A percentile compares a stretch with the other conserved stretches of the same genome.
These are phyloP conservation scores for Eucalyptus tenuipes DNA, from an alignment of 345 rosid species.

Conservation along the genomic window DNA sequence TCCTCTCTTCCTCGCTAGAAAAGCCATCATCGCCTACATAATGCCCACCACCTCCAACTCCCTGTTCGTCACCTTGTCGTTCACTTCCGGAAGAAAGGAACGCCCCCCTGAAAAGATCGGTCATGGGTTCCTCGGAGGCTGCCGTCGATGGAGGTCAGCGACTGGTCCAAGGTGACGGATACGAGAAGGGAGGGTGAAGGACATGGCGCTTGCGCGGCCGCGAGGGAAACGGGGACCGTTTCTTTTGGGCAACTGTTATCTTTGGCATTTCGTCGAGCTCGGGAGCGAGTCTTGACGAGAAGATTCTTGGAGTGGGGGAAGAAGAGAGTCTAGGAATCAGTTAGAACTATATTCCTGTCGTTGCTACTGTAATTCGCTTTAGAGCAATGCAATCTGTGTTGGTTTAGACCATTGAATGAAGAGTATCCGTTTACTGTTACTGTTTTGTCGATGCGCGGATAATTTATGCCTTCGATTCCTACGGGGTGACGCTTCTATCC, in stretches of 20 bases:
- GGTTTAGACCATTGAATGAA: background rate
- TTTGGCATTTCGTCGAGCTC: background rate
- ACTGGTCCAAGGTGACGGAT: background rate
- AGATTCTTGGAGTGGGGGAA: background rate
- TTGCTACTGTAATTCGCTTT: background rate
- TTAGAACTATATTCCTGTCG: background rate
- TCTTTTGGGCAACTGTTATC: background rate
- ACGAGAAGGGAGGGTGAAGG: background rate
- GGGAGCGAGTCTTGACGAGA: background rate
- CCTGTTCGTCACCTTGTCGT: background rate
- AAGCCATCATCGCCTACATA: background rate
- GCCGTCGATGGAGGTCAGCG: background rate
- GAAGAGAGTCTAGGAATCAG: background rate
- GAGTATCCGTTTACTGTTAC: background rate
- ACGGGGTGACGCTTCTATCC: background rate
- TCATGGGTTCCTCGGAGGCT: background rate
- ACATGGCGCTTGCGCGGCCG: background rate
- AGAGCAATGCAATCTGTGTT: background rate
- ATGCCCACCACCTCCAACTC: background rate
- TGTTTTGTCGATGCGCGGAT: background rate
- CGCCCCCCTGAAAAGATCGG: background rate
- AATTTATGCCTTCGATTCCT: background rate
- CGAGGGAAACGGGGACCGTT: background rate
- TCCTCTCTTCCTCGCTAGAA: background rate
- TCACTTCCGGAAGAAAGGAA: background rate